Conservation (phyloP, 495 filamentous ascomycete genomes). For the Tricharina praecox region DNA sequence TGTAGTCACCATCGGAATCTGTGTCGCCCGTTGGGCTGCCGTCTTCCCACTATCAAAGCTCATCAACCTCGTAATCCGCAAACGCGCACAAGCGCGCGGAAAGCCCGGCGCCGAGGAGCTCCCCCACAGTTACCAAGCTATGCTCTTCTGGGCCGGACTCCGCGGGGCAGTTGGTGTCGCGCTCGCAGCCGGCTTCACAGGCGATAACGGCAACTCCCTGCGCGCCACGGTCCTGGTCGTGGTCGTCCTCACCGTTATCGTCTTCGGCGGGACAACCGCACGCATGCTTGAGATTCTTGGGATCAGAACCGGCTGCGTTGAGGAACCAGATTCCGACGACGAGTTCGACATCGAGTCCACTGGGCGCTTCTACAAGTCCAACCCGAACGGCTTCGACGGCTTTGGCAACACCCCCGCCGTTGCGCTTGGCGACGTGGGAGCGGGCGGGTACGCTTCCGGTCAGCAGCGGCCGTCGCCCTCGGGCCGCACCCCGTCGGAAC, state of each 20-base stretch:
- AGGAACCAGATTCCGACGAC: conserved; percentile 92
- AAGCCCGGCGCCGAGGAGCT: conserved; percentile 73
- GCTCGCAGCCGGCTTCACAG: conserved; percentile 72
- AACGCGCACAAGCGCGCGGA: conserved; percentile 65
- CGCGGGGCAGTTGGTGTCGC: conserved; percentile 94
- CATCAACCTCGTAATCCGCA: conserved; percentile 88
- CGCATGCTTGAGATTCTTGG: conserved; percentile 93
- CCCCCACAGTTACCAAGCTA: conserved; percentile 81
- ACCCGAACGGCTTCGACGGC: neutral
- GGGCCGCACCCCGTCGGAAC: neutral
- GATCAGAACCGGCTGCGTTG: conserved; percentile 85
- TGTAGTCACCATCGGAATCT: conserved; percentile 78
- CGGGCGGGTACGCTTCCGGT: neutral
- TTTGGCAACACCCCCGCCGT: conserved; percentile 3
- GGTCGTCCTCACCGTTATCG: conserved; percentile 92
- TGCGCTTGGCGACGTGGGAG: conserved; percentile 9
- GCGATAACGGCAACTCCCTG: conserved; percentile 58
- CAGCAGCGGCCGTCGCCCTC: conserved; percentile 1
- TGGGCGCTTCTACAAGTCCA: conserved; percentile 25
- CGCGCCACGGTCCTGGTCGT: conserved; percentile 90
- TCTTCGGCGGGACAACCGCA: conserved; percentile 95
- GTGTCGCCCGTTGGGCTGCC: conserved; percentile 73
- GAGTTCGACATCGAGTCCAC: conserved; percentile 80
- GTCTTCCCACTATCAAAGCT: conserved; percentile 81
- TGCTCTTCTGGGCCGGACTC: conserved; percentile 96